Evolutionary conservation across 2,329 filamentous ascomycete species (phyloP).

Genomic region (Microthyrium microscopicum): DNA sequence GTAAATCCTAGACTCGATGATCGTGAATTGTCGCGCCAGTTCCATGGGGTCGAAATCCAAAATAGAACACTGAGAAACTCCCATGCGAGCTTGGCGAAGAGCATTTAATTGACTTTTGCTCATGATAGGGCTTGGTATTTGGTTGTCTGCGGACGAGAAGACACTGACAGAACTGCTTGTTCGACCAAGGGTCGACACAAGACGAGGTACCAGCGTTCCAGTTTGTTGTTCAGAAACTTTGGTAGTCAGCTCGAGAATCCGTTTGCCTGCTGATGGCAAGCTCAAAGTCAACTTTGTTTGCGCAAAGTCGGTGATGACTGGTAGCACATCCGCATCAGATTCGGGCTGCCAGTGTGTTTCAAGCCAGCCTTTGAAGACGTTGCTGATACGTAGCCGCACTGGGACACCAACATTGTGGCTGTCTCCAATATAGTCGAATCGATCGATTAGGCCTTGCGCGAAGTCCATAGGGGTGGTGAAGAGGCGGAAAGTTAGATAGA

Average conservation of each 20-base stretch:
- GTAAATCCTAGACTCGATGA: slow-evolving; percentile 84
- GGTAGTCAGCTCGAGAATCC: slow-evolving; percentile 62
- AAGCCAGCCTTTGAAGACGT: slow-evolving; percentile 92
- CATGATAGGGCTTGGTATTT: slow-evolving; percentile 52
- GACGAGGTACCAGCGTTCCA: slow-evolving; percentile 59
- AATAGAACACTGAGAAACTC: slow-evolving; percentile 53
- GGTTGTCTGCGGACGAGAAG: slow-evolving; percentile 53
- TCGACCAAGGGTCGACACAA: slow-evolving; percentile 78
- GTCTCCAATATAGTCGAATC: slow-evolving; percentile 82
- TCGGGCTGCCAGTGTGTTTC: slow-evolving; percentile 88
- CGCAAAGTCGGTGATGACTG: slow-evolving; percentile 65
- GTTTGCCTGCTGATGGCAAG: slow-evolving; percentile 61
- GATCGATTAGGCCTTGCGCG: slow-evolving; percentile 66
- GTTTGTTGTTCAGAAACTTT: slow-evolving; percentile 58
- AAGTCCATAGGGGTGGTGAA: slow-evolving; percentile 73
- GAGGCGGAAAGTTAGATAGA: slow-evolving; percentile 88
- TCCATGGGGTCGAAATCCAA: slow-evolving; percentile 86
- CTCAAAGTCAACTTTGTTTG: slow-evolving; percentile 49
- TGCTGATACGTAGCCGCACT: slow-evolving; percentile 82
- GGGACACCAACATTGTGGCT: slow-evolving; percentile 58
- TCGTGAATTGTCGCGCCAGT: slow-evolving; percentile 76
- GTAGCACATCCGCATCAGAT: slow-evolving; percentile 59
- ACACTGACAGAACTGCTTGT: slow-evolving; percentile 59
- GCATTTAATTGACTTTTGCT: slow-evolving; percentile 60
- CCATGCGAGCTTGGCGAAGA: slow-evolving; percentile 58